Conservation (phyloP, 768 basidiomycete genomes). For the Gyrodon lividus region DNA sequence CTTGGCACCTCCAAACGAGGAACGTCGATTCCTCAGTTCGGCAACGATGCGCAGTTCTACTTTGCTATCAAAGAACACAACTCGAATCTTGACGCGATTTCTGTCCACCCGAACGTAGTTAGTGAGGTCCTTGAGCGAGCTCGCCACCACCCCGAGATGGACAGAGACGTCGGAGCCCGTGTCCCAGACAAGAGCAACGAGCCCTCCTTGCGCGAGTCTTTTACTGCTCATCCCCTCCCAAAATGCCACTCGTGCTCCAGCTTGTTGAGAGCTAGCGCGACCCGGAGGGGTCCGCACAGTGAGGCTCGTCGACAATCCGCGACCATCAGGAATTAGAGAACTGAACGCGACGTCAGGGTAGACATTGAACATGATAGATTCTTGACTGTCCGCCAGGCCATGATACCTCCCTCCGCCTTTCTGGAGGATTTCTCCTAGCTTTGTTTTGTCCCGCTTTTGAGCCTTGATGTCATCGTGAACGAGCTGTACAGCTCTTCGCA, state of each 20-base stretch:
- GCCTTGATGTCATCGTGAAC: constrained; percentile 45
- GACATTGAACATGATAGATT: constrained; percentile 59
- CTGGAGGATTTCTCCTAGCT: constrained; percentile 45
- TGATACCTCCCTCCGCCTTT: constrained; percentile 60
- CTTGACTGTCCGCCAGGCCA: constrained; percentile 38
- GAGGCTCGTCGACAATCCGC: constrained; percentile 50
- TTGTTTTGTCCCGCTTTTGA: constrained; percentile 28
- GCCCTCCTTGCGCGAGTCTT: constrained; percentile 57
- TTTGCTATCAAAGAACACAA: constrained; percentile 63
- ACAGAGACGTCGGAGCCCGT: constrained; percentile 34
- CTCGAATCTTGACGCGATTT: constrained; percentile 42
- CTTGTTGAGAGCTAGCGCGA: constrained; percentile 42
- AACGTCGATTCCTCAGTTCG: constrained; percentile 31
- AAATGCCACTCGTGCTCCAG: constrained; percentile 44
- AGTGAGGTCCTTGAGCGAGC: constrained; percentile 42
- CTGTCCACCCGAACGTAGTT: constrained; percentile 38
- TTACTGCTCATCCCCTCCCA: constrained; percentile 65
- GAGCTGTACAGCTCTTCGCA: constrained; percentile 49
- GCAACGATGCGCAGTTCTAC: constrained; percentile 49
- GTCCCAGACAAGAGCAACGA: constrained; percentile 61
- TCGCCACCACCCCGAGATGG: constrained; percentile 54
- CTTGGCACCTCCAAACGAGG: constrained; percentile 21
- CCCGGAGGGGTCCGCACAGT: constrained; percentile 55
- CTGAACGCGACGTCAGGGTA: constrained; percentile 54
- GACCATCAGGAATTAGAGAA: constrained; percentile 47